phyloP scores from a whole-genome alignment of 495 filamentous ascomycete species.

The Neurospora sp. region DNA sequence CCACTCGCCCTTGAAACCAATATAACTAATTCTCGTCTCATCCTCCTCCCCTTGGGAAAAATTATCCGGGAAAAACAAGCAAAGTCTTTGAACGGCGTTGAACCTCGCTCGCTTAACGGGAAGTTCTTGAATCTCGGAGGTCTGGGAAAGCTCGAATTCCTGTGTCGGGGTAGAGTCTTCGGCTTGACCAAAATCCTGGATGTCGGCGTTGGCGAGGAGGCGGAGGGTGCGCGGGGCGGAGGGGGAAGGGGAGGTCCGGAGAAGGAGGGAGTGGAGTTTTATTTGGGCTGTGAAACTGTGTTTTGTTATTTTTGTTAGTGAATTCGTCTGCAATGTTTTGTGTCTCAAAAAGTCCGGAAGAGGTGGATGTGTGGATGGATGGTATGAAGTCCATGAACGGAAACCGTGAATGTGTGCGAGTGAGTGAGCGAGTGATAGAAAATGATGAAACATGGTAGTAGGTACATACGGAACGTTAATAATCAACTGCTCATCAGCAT shows the following conservation, averaged over 20 bases:
- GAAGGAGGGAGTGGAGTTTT: constrained; percentile 77
- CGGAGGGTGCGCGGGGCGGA: constrained; percentile 76
- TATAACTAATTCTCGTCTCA: constrained; percentile 65
- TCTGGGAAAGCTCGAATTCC: constrained; percentile 66
- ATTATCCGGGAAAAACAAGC: constrained; percentile 77
- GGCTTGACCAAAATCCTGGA: constrained; percentile 73
- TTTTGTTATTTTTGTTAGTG: no score
- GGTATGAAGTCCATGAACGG: no score
- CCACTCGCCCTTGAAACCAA: constrained; percentile 91
- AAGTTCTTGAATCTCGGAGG: constrained; percentile 73
- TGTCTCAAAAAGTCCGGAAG: no score
- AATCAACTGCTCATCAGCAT: constrained; percentile 86
- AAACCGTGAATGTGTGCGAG: no score
- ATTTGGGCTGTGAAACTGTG: constrained; percentile 84
- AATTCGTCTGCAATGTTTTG: no score
- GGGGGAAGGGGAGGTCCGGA: constrained; percentile 61
- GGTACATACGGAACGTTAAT: constrained; percentile 74
- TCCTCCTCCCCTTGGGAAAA: constrained; percentile 60
- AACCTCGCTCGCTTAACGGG: constrained; percentile 77
- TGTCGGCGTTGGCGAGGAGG: constrained; percentile 73
- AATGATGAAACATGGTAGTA: no score
- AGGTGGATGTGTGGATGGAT: no score
- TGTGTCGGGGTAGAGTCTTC: constrained; percentile 64
- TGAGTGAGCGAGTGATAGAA: neutral
- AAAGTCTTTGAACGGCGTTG: constrained; percentile 64